phyloP scores from a whole-genome alignment of 352 stramenopile genomes.

The Albugo laibachii region DNA sequence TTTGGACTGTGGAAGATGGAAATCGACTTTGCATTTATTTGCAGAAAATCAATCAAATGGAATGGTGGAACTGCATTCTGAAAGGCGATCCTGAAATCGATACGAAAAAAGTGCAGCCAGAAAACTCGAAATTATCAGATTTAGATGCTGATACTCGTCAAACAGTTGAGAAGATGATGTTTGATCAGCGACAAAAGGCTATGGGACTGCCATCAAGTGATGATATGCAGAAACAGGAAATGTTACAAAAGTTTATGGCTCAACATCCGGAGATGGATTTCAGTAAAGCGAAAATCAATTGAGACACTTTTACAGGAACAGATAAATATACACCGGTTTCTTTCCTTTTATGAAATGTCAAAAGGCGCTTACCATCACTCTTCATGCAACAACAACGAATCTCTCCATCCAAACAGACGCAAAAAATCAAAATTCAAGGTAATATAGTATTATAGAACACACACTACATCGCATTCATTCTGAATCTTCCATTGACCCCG shows the following conservation, averaged over 20 bases:
- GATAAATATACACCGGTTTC: too few species aligned
- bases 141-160: constrained; percentile 96
- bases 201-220: constrained; percentile 93
- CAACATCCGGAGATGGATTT: constrained; percentile 99
- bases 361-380: too few species aligned
- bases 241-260: constrained; percentile 98
- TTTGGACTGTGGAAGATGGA: constrained; percentile 94
- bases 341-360: too few species aligned
- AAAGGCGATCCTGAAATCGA: constrained; percentile 92
- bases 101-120: constrained; percentile 95
- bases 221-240: constrained; percentile 94
- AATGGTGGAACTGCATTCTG: constrained; percentile 98
- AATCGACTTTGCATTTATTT: constrained; percentile 86
- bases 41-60: constrained; percentile 98
- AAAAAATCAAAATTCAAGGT: too few species aligned
- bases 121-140: constrained; percentile 96
- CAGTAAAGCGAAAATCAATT: constrained; percentile 95
- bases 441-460: too few species aligned
- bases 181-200: constrained; percentile 93
- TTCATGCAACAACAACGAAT: too few species aligned
- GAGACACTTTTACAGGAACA: constrained; percentile 10
- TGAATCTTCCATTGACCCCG: too few species aligned
- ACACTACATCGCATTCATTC: too few species aligned
- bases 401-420: too few species aligned
- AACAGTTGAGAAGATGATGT: constrained; percentile 99